phyloP scores from a whole-genome alignment of 768 basidiomycete genomes.

The Lactarius indigo region DNA sequence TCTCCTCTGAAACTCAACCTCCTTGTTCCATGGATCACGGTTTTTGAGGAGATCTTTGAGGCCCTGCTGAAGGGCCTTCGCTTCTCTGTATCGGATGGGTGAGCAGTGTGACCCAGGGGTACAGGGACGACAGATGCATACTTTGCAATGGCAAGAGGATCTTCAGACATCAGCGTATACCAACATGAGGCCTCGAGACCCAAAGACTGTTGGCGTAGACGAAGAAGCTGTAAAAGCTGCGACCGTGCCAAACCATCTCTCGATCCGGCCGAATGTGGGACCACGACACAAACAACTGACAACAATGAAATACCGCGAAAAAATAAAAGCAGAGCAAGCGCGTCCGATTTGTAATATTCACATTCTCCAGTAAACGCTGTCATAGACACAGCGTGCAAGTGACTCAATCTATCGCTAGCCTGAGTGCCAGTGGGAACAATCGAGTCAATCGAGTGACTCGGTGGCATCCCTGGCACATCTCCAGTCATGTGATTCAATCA shows the following conservation, averaged over 20 bases:
- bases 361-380: no score
- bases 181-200: constrained; percentile 18
- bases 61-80: constrained; percentile 67
- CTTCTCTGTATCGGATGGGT: constrained; percentile 52
- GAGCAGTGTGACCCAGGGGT: constrained; percentile 20
- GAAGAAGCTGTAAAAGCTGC: constrained; percentile 1
- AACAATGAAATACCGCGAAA: neutral
- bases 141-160: constrained; percentile 39
- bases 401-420: no score
- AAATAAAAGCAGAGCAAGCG: no score
- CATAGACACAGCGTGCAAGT: no score
- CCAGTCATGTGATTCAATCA: neutral
- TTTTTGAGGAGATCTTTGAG: constrained; percentile 73
- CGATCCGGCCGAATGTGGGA: neutral
- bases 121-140: constrained; percentile 24
- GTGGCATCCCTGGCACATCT: neutral
- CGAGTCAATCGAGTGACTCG: no score
- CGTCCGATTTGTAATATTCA: no score
- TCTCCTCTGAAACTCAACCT: constrained; percentile 83
- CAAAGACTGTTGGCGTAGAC: constrained; percentile 2
- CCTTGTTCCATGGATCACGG: constrained; percentile 77
- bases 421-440: no score
- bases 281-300: neutral
- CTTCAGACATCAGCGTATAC: constrained; percentile 37
- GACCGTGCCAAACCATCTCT: neutral